phyloP scores from a whole-genome alignment of 345 rosid genomes.

The Psidium guajava region DNA sequence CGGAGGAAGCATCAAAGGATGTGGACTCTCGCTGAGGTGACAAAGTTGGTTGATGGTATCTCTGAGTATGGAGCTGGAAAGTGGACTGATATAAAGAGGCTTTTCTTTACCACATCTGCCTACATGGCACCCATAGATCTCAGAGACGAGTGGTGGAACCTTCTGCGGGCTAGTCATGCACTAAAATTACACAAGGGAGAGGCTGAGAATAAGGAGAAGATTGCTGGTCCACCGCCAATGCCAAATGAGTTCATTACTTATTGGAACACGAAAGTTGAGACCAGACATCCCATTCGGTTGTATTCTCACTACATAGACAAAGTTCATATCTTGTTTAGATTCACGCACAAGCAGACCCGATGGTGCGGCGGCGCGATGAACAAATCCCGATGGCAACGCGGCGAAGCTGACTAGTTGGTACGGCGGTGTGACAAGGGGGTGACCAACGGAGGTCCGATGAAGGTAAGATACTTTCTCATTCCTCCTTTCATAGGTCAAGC shows the following conservation, averaged over 20 bases:
- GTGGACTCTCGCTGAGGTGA: constrained; percentile 80
- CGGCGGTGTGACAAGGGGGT: too few relatives aligned
- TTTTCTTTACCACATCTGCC: constrained; percentile 45
- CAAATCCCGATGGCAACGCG: too few relatives aligned
- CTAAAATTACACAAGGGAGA: constrained; percentile 25
- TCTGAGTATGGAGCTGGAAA: constrained; percentile 75
- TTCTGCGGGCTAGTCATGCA: constrained; percentile 49
- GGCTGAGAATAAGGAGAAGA: too few relatives aligned
- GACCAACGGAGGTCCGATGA: too few relatives aligned
- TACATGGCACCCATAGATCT: constrained; percentile 82
- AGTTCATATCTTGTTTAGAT: constrained; percentile 92
- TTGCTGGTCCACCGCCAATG: constrained; percentile 99
- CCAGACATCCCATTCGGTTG: constrained; percentile 88
- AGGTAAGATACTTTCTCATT: too few relatives aligned
- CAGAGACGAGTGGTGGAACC: constrained; percentile 98
- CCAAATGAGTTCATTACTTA: constrained; percentile 97
- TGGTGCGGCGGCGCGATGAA: too few relatives aligned
- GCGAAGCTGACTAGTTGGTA: too few relatives aligned
- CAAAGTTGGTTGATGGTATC: constrained; percentile 76
- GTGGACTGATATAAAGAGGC: constrained; percentile 89
- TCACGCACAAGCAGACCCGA: constrained; percentile 98
- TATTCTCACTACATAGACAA: constrained; percentile 94
- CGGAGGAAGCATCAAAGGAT: constrained; percentile 80
- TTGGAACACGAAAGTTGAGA: constrained; percentile 98
- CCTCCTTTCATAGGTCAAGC: too few relatives aligned